Evolutionary conservation across 1,139 yeast genomes (phyloP).

Genomic region (Candida anutae): DNA sequence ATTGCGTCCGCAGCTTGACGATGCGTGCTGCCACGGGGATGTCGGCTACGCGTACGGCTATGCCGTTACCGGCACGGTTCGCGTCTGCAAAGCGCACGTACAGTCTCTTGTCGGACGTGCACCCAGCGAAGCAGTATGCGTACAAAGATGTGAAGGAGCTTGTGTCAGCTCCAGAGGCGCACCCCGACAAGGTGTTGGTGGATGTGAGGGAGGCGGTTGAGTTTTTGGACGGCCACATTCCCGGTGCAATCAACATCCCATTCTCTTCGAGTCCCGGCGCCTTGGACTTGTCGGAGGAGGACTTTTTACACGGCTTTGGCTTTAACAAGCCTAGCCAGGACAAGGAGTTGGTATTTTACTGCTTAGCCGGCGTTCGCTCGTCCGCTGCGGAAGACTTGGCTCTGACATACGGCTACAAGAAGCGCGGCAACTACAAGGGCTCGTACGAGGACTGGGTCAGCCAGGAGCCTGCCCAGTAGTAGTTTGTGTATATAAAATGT

Average conservation of each 20-base stretch:
- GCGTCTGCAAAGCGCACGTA: too few relatives aligned
- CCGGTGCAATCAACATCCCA: slow-evolving; percentile 81
- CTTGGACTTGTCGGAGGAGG: slow-evolving; percentile 66
- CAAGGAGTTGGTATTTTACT: slow-evolving; percentile 78
- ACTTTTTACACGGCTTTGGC: slow-evolving; percentile 74
- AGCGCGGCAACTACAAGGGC: slow-evolving; percentile 73
- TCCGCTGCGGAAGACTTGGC: slow-evolving; percentile 90
- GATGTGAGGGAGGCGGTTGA: slow-evolving; percentile 94
- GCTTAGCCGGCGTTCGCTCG: slow-evolving; percentile 89
- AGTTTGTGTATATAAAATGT: not conserved
- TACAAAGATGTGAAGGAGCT: slow-evolving; percentile 51
- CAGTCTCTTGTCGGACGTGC: slow-evolving; percentile 12
- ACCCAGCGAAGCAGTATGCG: slow-evolving; percentile 45
- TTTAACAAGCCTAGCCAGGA: slow-evolving; percentile 70
- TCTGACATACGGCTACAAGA: slow-evolving; percentile 75
- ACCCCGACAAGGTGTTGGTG: slow-evolving; percentile 47
- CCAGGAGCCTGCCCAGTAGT: slow-evolving; percentile 21
- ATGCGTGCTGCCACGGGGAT: too few relatives aligned
- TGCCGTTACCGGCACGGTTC: too few relatives aligned
- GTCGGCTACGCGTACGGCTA: too few relatives aligned
- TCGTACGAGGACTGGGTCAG: slow-evolving; percentile 82
- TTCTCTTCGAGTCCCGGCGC: slow-evolving; percentile 94
- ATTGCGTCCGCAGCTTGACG: too few relatives aligned
- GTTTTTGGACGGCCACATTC: slow-evolving; percentile 63
- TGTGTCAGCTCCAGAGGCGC: slow-evolving; percentile 27